These are phyloP conservation scores for Ilyonectria destructans DNA, from an alignment of 2,329 filamentous ascomycete species.

Conservation along the genomic window DNA sequence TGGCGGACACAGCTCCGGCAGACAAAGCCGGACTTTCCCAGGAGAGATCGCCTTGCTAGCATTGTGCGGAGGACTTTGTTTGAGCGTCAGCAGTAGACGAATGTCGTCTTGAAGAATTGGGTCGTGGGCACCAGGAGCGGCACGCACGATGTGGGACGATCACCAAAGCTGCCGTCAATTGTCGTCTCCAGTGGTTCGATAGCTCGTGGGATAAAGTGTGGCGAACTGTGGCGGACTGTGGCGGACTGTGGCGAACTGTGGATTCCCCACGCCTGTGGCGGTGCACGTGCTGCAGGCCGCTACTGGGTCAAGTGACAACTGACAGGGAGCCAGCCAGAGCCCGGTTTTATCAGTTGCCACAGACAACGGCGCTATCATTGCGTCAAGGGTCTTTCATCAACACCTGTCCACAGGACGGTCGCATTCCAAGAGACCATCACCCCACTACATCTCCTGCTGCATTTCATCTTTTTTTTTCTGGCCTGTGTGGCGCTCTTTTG, in stretches of 20 bases:
- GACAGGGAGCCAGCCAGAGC: conserved; percentile 38
- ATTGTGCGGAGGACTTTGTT: conserved; percentile 39
- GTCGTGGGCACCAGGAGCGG: conserved; percentile 17
- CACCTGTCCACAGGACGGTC: conserved; percentile 41
- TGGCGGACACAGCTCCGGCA: conserved; percentile 65
- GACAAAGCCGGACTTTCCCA: conserved; percentile 55
- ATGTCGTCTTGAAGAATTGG: conserved; percentile 32
- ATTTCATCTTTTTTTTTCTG: conserved; percentile 25
- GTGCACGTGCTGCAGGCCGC: conserved; percentile 13
- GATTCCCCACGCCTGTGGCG: conserved; percentile 29
- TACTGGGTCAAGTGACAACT: conserved; percentile 46
- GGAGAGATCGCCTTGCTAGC: conserved; percentile 48
- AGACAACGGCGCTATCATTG: conserved; percentile 57
- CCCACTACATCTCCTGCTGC: conserved; percentile 37
- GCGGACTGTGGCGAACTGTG: conserved; percentile 21
- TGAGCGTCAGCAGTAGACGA: conserved; percentile 6
- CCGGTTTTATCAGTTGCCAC: conserved; percentile 56
- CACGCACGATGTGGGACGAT: conserved; percentile 37
- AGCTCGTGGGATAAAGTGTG: conserved; percentile 34
- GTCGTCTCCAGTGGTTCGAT: conserved; percentile 46
- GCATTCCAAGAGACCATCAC: conserved; percentile 42
- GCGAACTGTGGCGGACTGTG: conserved; percentile 25
- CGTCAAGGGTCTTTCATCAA: conserved; percentile 54
- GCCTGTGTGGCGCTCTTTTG: conserved; percentile 11
- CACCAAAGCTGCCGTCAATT: conserved; percentile 31